Evolutionary conservation across 169 alveolate species (phyloP).

Genomic region (Ichthyophthirius multifiliis): DNA sequence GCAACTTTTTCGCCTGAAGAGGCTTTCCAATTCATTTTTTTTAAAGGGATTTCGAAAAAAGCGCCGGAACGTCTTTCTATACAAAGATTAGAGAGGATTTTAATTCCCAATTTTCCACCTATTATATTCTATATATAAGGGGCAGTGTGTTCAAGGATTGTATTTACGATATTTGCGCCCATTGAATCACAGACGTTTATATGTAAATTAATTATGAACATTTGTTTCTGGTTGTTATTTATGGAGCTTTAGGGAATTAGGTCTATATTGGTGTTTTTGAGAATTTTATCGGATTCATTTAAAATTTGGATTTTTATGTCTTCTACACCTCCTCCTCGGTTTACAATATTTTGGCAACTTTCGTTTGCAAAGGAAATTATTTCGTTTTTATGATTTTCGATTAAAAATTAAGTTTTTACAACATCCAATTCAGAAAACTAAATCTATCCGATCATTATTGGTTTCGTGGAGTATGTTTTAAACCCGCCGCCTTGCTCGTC

Average conservation of each 20-base stretch:
- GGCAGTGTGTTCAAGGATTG: conserved; percentile 75
- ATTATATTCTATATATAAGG: conserved; percentile 50
- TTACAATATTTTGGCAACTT: conserved; percentile 72
- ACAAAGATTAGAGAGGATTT: conserved; percentile 77
- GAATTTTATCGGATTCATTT: background rate
- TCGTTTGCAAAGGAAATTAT: conserved; percentile 74
- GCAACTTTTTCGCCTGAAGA: conserved; percentile 76
- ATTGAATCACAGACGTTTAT: conserved; percentile 83
- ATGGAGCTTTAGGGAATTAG: too few relatives aligned
- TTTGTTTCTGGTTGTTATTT: too few relatives aligned
- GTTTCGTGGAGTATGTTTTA: conserved; percentile 56
- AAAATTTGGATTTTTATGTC: conserved; percentile 61
- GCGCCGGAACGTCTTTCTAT: conserved; percentile 73
- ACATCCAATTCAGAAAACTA: conserved; percentile 56
- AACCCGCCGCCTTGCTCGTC: conserved; percentile 78
- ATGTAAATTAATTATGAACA: conserved; percentile 66
- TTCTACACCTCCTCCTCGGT: conserved; percentile 89
- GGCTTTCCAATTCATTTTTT: conserved; percentile 60
- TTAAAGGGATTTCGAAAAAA: conserved; percentile 66
- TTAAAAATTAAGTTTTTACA: conserved; percentile 21
- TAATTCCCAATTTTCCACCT: conserved; percentile 69
- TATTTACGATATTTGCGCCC: conserved; percentile 87
- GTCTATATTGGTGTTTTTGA: too few relatives aligned
- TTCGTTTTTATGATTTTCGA: conserved; percentile 54
- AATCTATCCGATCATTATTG: conserved; percentile 77